These are phyloP conservation scores for Tillandsia fasciculata DNA, from an alignment of 176 grass and related monocot genomes.

Conservation along the genomic window DNA sequence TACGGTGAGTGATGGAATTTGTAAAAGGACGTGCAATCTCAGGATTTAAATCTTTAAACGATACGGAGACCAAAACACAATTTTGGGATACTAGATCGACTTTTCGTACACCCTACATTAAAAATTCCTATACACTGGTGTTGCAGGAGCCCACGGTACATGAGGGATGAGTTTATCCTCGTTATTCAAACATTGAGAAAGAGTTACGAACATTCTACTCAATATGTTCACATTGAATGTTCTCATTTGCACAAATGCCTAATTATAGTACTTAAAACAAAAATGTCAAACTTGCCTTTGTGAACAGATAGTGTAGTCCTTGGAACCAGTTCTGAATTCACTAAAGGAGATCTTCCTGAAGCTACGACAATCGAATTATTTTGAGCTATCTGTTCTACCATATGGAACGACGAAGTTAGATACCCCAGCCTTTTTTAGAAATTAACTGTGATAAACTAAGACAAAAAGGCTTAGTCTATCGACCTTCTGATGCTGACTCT, in stretches of 20 bases:
- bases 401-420: slow-evolving; percentile 33
- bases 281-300: slow-evolving; percentile 30
- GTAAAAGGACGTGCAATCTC: too few species aligned
- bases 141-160: too few species aligned
- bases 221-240: neutral
- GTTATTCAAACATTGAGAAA: neutral
- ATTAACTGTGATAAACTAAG: slow-evolving; percentile 9
- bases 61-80: too few species aligned
- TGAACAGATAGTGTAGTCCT: slow-evolving; percentile 24
- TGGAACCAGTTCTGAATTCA: slow-evolving; percentile 18
- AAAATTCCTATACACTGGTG: too few species aligned
- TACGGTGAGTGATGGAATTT: too few species aligned
- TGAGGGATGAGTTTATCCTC: neutral
- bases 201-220: neutral
- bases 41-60: too few species aligned
- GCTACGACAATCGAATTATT: slow-evolving; percentile 22
- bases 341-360: slow-evolving; percentile 19
- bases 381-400: slow-evolving; percentile 51
- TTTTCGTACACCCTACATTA: too few species aligned
- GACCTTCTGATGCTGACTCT: slow-evolving; percentile 45
- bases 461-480: slow-evolving; percentile 22
- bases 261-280: neutral
- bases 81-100: too few species aligned
- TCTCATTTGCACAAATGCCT: neutral
- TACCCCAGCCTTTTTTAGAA: slow-evolving; percentile 13